phyloP scores from a whole-genome alignment of 2,329 filamentous ascomycete species.

The Stachybotrys elegans region DNA sequence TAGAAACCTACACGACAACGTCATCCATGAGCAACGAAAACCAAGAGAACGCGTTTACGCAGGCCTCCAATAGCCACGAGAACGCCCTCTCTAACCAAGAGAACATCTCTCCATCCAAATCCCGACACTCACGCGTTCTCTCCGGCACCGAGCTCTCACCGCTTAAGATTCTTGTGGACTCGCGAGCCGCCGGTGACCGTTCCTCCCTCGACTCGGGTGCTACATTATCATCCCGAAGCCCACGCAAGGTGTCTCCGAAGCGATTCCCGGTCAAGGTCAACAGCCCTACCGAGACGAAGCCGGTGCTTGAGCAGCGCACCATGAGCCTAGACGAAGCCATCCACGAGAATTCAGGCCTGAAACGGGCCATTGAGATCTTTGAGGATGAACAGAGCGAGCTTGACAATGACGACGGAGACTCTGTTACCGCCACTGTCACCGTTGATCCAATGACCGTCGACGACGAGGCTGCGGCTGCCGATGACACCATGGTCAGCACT shows the following conservation, averaged over 20 bases:
- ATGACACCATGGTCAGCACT: slow-evolving; percentile 73
- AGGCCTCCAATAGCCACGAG: slow-evolving; percentile 25
- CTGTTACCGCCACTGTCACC: slow-evolving; percentile 17
- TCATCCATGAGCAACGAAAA: slow-evolving; percentile 10
- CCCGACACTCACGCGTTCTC: slow-evolving; percentile 49
- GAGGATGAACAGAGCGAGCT: slow-evolving; percentile 43
- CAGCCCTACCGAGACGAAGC: slow-evolving; percentile 18
- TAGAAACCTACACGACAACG: slow-evolving; percentile 11
- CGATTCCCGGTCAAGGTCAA: slow-evolving; percentile 58
- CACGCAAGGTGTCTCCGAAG: slow-evolving; percentile 46
- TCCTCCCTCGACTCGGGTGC: slow-evolving; percentile 16
- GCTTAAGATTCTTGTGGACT: slow-evolving; percentile 47
- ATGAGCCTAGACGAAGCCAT: slow-evolving; percentile 50
- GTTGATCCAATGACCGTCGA: slow-evolving; percentile 19
- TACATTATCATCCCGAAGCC: slow-evolving; percentile 33
- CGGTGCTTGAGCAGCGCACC: slow-evolving; percentile 27
- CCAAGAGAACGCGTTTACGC: slow-evolving; percentile 19
- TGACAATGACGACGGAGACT: slow-evolving; percentile 21
- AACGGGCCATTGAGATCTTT: slow-evolving; percentile 57
- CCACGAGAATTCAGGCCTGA: slow-evolving; percentile 49
- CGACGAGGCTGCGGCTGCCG: slow-evolving; percentile 42
- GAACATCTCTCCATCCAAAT: slow-evolving; percentile 41
- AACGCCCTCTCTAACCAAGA: slow-evolving; percentile 32
- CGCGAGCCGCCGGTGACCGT: slow-evolving; percentile 17
- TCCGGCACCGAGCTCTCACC: slow-evolving; percentile 54